Evolutionary conservation across 2,329 filamentous ascomycete genomes (phyloP), one percentile per base, ranked within the genome.

Genomic region (Alternaria triticina): DNA sequence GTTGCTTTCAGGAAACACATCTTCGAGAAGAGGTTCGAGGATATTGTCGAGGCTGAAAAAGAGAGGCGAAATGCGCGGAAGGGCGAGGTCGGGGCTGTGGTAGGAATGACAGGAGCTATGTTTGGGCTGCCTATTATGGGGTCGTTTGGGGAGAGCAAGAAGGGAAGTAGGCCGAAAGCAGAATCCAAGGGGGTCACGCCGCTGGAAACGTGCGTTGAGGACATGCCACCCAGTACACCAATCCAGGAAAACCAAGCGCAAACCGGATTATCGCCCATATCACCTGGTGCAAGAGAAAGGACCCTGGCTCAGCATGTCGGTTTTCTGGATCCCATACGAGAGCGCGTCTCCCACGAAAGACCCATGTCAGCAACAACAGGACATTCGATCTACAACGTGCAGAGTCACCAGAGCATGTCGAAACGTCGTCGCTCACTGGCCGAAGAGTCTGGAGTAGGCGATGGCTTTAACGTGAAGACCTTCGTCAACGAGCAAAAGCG

Each of bases 41-140:
- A 71, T 45, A 70, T 71, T 40, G 69, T 71, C 23, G 66, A 70
- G 36, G 61, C 50, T 23, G 69, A 71, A 57, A 66, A 66, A 44
- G 66, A 69, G 57, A 71, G 62, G 44, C 64, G 64, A 49, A 70
- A 67, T n/a, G 64, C 62, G 17, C 69, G 61, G 15, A 67, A 65
- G 36, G 61, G 64, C 12, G 54, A 69, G 7, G 64, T 66, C 36
- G 67, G 69, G 7, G 58, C 69, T 40, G 60, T 70, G 13, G 62
- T 71, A 3, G 69, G 69, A 7, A 71, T 71, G 69, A 62, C 69
- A 7, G 69, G 69, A 28, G 68, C 69, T 12, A 71, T 71, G 69
- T 69, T 71, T 58, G 69, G 69, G 8, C 30, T 71, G 11, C 68
- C 68, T 13, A 68, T 71, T 17, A 69, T 71, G 68, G 65, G 64